Evolutionary conservation across 768 basidiomycete genomes (phyloP).

Genomic region (Xanthoconium purpureum): DNA sequence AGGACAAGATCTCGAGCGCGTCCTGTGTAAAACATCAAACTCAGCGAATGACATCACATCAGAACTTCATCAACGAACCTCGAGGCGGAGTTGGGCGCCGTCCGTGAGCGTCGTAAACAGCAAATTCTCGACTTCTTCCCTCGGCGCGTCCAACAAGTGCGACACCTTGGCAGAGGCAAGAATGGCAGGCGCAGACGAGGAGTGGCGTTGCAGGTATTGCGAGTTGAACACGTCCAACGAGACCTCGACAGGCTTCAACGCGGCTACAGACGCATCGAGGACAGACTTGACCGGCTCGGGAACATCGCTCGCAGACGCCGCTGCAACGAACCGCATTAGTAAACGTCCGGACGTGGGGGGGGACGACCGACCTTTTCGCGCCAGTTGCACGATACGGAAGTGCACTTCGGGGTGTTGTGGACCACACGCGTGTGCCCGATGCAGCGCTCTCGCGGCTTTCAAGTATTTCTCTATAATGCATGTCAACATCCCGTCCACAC

Average conservation of each 20-base stretch:
- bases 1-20: conserved; percentile 45
- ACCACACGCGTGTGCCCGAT: conserved; percentile 50
- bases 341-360: not conserved
- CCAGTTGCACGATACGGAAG: conserved; percentile 63
- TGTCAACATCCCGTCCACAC: not conserved
- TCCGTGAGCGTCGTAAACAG: conserved; percentile 49
- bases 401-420: conserved; percentile 67
- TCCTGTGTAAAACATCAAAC: conserved; percentile 38
- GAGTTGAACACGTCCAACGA: conserved; percentile 68
- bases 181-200: conserved; percentile 48
- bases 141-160: conserved; percentile 42
- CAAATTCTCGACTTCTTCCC: conserved; percentile 58
- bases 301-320: conserved; percentile 41
- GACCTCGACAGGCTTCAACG: conserved; percentile 54
- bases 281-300: conserved; percentile 48
- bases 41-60: not conserved
- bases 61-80: conserved; percentile 36
- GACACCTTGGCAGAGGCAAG: conserved; percentile 64
- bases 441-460: conserved; percentile 71
- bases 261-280: conserved; percentile 44
- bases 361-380: conserved; percentile 44
- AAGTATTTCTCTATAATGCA: conserved; percentile 66
- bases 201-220: conserved; percentile 68
- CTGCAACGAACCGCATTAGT: conserved; percentile 30
- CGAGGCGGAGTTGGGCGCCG: conserved; percentile 42